Conservation (phyloP, 805 yeast genomes). For the Candida insectorum region DNA sequence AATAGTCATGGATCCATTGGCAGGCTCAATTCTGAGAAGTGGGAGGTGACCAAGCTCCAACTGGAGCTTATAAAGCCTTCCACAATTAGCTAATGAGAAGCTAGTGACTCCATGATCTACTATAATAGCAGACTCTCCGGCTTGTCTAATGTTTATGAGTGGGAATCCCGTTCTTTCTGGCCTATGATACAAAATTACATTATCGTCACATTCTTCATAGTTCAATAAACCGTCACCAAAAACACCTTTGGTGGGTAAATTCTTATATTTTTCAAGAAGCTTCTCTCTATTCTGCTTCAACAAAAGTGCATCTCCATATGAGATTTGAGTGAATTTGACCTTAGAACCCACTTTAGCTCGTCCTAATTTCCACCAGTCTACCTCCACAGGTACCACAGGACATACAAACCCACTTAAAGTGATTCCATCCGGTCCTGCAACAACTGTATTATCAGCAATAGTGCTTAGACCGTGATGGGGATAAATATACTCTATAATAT, state of each 20-base stretch:
- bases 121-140: neutral
- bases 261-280: neutral
- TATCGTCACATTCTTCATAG: neutral
- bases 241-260: neutral
- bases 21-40: neutral
- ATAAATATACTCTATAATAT: constrained; percentile 94
- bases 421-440: constrained; percentile 94
- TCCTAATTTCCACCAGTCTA: constrained; percentile 97
- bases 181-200: neutral
- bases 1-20: neutral
- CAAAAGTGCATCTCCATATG: neutral
- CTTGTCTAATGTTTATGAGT: neutral
- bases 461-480: constrained; percentile 94
- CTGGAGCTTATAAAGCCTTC: neutral
- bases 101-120: neutral
- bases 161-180: neutral
- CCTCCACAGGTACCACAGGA: constrained; percentile 88
- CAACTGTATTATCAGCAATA: constrained; percentile 97
- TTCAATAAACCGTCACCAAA: neutral
- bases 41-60: neutral
- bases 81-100: neutral
- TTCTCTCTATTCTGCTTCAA: neutral
- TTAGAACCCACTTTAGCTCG: constrained; percentile 92
- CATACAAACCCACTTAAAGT: constrained; percentile 96
- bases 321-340: constrained; percentile 12